Percentiles rank a stretch among this genome's conserved stretches.
phyloP scores from a whole-genome alignment of 2,329 filamentous ascomycete genomes.

The Aspergillus sp. region DNA sequence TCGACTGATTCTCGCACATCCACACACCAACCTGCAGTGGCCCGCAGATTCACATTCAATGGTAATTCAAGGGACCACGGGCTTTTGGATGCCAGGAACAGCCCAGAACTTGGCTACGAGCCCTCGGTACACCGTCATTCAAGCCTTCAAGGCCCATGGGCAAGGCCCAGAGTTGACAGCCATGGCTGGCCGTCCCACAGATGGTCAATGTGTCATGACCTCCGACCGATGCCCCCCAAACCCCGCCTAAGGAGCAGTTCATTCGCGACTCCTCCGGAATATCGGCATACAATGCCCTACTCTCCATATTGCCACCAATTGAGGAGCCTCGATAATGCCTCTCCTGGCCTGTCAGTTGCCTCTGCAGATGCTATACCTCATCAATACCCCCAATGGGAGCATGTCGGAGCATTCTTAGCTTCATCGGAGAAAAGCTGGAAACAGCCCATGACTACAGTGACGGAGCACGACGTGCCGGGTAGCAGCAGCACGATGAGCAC shows the following conservation, averaged over 20 bases:
- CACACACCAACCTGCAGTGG: constrained; percentile 3
- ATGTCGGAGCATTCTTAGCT: background rate
- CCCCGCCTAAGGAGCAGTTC: constrained; percentile 18
- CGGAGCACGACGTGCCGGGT: background rate
- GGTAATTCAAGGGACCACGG: constrained; percentile 16
- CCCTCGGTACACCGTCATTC: constrained; percentile 19
- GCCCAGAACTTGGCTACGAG: constrained; percentile 7
- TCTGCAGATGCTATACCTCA: background rate
- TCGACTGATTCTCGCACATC: constrained; percentile 33
- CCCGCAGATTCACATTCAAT: constrained; percentile 20
- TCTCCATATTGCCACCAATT: constrained; percentile 19
- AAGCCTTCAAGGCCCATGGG: constrained; percentile 21
- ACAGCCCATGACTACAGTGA: background rate
- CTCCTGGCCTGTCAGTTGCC: background rate
- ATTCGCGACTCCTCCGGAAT: constrained; percentile 1
- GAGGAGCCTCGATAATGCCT: constrained; percentile 11
- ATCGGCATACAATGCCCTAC: constrained; percentile 3
- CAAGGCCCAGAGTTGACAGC: constrained; percentile 17
- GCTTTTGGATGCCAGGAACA: constrained; percentile 1
- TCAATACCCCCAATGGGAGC: background rate
- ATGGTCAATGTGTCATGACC: constrained; percentile 20
- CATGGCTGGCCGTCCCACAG: constrained; percentile 14
- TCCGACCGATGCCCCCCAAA: constrained; percentile 1
- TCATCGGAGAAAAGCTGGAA: background rate
- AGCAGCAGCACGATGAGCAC: background rate